A percentile compares a stretch with the other conserved stretches of the same genome.
Evolutionary conservation across 2,329 filamentous ascomycete species (phyloP).

Genomic region (Cercospora sp.): DNA sequence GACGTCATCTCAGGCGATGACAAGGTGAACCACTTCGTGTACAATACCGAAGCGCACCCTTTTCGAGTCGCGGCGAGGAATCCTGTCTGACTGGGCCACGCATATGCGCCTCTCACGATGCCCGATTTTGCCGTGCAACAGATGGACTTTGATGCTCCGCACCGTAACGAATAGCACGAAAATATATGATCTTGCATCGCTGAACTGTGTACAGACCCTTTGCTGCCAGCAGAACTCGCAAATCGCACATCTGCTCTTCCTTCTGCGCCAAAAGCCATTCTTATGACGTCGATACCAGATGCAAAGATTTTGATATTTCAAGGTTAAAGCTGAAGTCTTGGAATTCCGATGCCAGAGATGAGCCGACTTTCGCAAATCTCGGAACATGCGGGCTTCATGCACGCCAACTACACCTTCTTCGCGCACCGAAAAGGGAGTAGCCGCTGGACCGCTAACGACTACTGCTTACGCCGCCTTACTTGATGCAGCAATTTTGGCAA

Average conservation of each 20-base stretch:
- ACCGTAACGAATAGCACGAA: background rate
- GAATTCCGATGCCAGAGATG: background rate
- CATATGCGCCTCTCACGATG: background rate
- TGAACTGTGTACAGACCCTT: background rate
- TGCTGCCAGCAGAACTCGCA: background rate
- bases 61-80: slow-evolving; percentile 45
- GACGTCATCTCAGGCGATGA: slow-evolving; percentile 53
- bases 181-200: background rate
- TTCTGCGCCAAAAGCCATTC: background rate
- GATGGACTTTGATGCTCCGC: background rate
- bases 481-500: background rate
- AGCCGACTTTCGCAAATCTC: slow-evolving; percentile 1
- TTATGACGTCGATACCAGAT: background rate
- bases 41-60: slow-evolving; percentile 67
- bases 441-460: background rate
- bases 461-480: background rate
- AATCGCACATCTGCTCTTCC: background rate
- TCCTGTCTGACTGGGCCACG: background rate
- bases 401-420: background rate
- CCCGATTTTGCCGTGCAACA: background rate
- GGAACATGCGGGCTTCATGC: background rate
- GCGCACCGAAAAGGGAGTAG: background rate
- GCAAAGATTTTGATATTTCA: background rate
- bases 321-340: background rate
- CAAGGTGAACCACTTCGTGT: slow-evolving; percentile 57